These are phyloP conservation scores for Fusarium sp. DNA, from an alignment of 2,329 filamentous ascomycete genomes.

Conservation along the genomic window DNA sequence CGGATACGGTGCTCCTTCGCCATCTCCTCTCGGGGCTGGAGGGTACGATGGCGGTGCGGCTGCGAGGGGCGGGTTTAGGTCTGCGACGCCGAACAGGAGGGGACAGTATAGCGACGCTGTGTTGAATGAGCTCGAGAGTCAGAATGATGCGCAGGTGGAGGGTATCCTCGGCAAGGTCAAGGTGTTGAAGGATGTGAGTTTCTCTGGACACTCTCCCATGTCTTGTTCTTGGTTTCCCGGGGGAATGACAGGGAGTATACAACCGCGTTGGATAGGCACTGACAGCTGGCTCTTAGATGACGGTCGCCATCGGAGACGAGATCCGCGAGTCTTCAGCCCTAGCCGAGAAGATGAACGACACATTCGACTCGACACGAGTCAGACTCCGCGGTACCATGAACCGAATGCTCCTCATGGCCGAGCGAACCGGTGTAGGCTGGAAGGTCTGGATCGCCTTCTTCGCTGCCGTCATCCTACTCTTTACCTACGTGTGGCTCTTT, in stretches of 20 bases:
- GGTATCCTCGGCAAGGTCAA: constrained; percentile 92
- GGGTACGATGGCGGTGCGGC: constrained; percentile 14
- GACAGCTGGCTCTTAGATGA: constrained; percentile 70
- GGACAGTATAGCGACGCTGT: constrained; percentile 95
- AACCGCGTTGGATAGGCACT: neutral
- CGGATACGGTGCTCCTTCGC: constrained; percentile 44
- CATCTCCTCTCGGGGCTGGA: constrained; percentile 29
- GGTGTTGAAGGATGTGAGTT: constrained; percentile 86
- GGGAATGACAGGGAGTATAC: neutral
- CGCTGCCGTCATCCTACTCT: constrained; percentile 81
- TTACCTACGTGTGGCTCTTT: constrained; percentile 93
- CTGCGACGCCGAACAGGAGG: constrained; percentile 79
- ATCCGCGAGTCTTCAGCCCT: constrained; percentile 90
- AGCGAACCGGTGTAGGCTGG: constrained; percentile 95
- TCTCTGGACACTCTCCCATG: neutral
- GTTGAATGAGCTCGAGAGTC: constrained; percentile 91
- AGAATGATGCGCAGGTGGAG: constrained; percentile 91
- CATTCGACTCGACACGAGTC: constrained; percentile 86
- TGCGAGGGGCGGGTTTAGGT: constrained; percentile 58
- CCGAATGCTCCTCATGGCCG: constrained; percentile 94
- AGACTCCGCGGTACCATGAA: constrained; percentile 94
- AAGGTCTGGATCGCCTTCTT: constrained; percentile 94
- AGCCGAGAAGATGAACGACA: constrained; percentile 95
- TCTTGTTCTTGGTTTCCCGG: neutral
- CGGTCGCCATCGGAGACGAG: constrained; percentile 92